These are phyloP conservation scores for Quercus engelmannii DNA, from an alignment of 306 rosid species.

Conservation along the genomic window DNA sequence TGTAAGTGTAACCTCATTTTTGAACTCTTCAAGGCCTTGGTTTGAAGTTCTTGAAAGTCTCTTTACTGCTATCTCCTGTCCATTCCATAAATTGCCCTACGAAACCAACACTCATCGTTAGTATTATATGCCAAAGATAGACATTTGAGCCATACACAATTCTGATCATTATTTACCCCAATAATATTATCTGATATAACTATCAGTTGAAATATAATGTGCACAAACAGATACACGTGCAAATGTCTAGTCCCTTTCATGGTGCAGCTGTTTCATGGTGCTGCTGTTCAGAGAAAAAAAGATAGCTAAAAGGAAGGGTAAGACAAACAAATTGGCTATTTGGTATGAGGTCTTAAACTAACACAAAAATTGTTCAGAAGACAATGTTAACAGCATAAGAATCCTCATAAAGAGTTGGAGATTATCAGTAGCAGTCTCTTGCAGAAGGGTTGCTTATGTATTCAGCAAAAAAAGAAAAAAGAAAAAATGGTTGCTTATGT, in stretches of 20 bases:
- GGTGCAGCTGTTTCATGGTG: background rate
- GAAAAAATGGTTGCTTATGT: background rate
- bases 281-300: background rate
- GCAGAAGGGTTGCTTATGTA: background rate
- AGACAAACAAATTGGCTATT: background rate
- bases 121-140: background rate
- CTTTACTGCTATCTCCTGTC: background rate
- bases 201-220: background rate
- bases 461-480: too few relatives aligned
- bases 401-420: background rate
- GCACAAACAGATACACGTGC: background rate
- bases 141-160: background rate
- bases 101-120: background rate
- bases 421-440: background rate
- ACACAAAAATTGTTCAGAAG: background rate
- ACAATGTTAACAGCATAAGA: background rate
- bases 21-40: slow-evolving; percentile 34
- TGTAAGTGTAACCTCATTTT: slow-evolving; percentile 43
- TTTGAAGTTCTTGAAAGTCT: background rate
- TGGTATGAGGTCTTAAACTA: too few relatives aligned
- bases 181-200: background rate
- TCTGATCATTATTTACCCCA: background rate
- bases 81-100: background rate
- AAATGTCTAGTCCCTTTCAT: background rate
- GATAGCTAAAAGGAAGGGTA: background rate